Evolutionary conservation across 2,329 filamentous ascomycete species (phyloP), one percentile per base, ranked within the genome.

Genomic region (Fonsecaea nubica): DNA sequence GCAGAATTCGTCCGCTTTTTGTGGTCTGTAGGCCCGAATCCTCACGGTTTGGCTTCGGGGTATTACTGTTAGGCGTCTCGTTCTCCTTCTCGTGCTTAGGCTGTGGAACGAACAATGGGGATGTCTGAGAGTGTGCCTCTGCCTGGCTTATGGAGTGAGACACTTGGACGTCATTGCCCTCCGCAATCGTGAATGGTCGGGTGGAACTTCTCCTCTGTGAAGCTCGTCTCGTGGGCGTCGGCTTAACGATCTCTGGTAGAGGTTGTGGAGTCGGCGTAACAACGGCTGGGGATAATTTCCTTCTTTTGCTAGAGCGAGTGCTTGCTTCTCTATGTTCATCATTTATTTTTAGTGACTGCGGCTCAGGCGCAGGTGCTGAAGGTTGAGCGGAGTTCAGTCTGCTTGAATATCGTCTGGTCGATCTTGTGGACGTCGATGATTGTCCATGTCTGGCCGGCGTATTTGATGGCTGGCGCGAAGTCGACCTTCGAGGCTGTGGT

Each of bases 401-500:
- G 30, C 12, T 48, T 2, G 63, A 53, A 30, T 12, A 52, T 18
- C 66, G 57, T 45, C 58, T 54, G 13, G 45, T 25, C 35, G 67
- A 58, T 42, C 56, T 42, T 25, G 58, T 32, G 25, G 50, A 38
- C 12, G 66, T 62, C 9, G 56, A 25, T 50, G 62, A 53, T 30
- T 40, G 63, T 21, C 53, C 54, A 32, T 54, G 48, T n/a, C 59
- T 63, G 13, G 48, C 38, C 12, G 68, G 58, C 21, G 68, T 68
- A 25, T 57, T 59, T 10, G 63, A 69, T 5, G 52, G 2, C 18
- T 48, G 64, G 54, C 58, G 58, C 13, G 52, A 54, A 53, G 54
- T 56, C 12, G 63, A 59, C 36, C 35, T 56, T 62, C 53, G 71
- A 58, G 62, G 66, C 52, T 69, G 67, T 25, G 72, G 69, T 12